phyloP scores from a whole-genome alignment of 75 land plant genomes.

The Pinus taeda region DNA sequence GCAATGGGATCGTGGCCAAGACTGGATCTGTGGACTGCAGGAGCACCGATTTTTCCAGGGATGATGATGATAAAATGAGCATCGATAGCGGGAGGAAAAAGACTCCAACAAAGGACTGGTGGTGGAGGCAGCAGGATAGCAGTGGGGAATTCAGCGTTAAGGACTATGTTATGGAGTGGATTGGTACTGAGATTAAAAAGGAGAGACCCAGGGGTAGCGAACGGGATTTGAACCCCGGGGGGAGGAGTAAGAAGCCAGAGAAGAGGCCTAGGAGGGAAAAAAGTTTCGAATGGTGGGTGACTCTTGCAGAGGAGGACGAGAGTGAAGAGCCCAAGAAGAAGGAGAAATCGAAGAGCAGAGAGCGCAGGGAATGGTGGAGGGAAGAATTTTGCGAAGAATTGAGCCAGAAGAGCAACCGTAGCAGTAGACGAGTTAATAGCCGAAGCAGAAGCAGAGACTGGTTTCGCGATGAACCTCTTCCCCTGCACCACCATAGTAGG shows the following conservation, averaged over 20 bases:
- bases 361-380: constrained; percentile 92
- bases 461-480: constrained; percentile 51
- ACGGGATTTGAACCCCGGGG: background rate
- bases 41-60: constrained; percentile 11
- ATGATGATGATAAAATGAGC: constrained; percentile 26
- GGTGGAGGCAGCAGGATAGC: constrained; percentile 46
- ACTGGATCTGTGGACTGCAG: background rate
- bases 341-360: constrained; percentile 36
- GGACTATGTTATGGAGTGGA: constrained; percentile 88
- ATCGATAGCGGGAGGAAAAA: constrained; percentile 32
- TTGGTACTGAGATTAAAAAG: constrained; percentile 46
- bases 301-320: constrained; percentile 34
- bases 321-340: constrained; percentile 23
- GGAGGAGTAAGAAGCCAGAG: constrained; percentile 1
- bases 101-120: constrained; percentile 20
- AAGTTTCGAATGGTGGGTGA: constrained; percentile 53
- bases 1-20: constrained; percentile 1
- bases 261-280: constrained; percentile 27
- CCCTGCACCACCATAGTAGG: constrained; percentile 26
- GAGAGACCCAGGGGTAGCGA: constrained; percentile 41
- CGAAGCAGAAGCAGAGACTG: constrained; percentile 41
- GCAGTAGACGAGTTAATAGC: constrained; percentile 11
- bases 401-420: constrained; percentile 49
- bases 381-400: constrained; percentile 82
- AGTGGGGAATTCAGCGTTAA: constrained; percentile 43